Base-by-base conservation (phyloP, 768 basidiomycete species). In the Pisolithus orientalis region DNA sequence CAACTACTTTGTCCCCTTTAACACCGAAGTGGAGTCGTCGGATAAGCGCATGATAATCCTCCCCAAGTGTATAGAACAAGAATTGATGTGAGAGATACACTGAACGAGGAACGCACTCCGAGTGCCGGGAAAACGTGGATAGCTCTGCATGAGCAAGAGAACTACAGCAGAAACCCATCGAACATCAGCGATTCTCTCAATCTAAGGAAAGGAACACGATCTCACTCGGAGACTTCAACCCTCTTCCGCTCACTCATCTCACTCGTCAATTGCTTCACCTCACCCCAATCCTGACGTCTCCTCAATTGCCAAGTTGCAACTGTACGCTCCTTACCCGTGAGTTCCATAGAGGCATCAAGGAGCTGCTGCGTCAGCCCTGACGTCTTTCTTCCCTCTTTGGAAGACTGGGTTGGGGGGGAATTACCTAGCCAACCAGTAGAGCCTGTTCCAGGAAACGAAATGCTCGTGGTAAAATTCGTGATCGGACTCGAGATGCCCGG, bases 51-150 rank as follows among this genome's bases (percentile, higher is more conserved):
- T 90, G 84, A 62, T 91, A 90, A 58, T 92, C 84, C 56, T 85
- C 82, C 11, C 82, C 81, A 0, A 92, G 76, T 2, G 82, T 77
- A 59, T 80, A 77, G 73, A 95, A 95, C 10, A 83, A 75, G 64
- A 95, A 90, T 54, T 94, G 90, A 57, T 91, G 88, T 0, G 84
- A 81, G 16, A 90, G 82, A 66, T 95, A 95, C 29, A 96, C 76
- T 0, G 88, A 76, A 0, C 83, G 78, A 2, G 91, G 87, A 0
- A 89, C 75, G 34, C 90, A 72, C 2, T 67, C 72, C 0, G 76
- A 71, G 1, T 83, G 80, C 4, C 69, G 73, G 1, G 86, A 82
- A 62, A 67, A 81, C 0, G 90, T 91, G 46, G 87, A 86, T 4
- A 95, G 77, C 64, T 96, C 94, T 0, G 90, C 91, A 40, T 85